A percentile compares a stretch with the other conserved stretches of the same genome.
These are phyloP conservation scores for Malassezia restricta DNA, from an alignment of 1,284 basidiomycete genomes.

Conservation along the genomic window DNA sequence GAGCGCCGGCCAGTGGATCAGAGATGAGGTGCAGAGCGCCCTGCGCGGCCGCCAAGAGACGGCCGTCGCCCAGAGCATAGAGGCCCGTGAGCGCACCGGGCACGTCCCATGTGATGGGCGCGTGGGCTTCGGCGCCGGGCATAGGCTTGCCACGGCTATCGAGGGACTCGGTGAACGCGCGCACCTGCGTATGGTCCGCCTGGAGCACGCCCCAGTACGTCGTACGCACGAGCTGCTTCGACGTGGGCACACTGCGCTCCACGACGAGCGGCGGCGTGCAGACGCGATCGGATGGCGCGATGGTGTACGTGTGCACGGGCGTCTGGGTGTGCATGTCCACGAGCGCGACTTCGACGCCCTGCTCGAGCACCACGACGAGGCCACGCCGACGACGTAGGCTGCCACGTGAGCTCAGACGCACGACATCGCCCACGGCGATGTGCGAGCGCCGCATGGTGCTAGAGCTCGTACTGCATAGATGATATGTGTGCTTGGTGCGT, in stretches of 20 bases:
- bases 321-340: constrained; percentile 14
- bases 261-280: constrained; percentile 15
- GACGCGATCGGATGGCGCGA: constrained; percentile 10
- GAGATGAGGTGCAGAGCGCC: constrained; percentile 5
- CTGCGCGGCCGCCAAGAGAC: constrained; percentile 1
- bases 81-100: constrained; percentile 1
- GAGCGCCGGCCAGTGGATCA: not conserved
- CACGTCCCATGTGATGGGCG: not conserved
- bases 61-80: not conserved
- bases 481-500: not conserved
- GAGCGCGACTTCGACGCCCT: constrained; percentile 12
- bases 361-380: constrained; percentile 12
- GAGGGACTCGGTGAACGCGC: constrained; percentile 4
- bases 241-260: constrained; percentile 2
- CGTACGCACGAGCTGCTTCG: not conserved
- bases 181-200: not conserved
- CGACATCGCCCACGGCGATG: constrained; percentile 15
- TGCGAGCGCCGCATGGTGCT: not conserved
- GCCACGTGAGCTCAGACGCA: constrained; percentile 4
- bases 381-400: constrained; percentile 4
- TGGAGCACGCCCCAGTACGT: constrained; percentile 6
- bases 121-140: not conserved
- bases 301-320: constrained; percentile 15
- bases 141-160: constrained; percentile 4
- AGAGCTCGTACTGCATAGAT: not conserved